Conservation (phyloP, 169 alveolate genomes). For the Eimeria sp. region DNA sequence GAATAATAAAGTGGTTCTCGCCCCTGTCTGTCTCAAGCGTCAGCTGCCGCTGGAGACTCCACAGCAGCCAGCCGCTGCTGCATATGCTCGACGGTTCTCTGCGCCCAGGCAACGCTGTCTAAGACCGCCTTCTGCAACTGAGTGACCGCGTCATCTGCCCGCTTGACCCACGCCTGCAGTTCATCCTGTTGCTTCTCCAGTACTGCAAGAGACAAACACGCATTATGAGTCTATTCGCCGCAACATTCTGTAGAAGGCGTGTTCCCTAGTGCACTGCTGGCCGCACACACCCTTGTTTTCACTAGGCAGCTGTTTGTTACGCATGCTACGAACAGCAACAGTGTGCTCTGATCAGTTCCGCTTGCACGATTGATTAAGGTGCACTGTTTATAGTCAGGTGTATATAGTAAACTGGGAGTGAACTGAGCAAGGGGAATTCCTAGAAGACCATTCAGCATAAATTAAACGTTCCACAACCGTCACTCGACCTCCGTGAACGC, state of each 20-base stretch:
- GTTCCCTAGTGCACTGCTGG: background rate
- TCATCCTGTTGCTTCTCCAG: constrained; percentile 80
- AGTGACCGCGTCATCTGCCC: constrained; percentile 73
- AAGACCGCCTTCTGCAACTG: constrained; percentile 72
- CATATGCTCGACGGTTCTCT: constrained; percentile 58
- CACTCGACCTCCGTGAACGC: background rate
- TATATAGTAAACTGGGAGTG: too few relatives aligned
- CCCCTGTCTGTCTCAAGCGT: background rate
- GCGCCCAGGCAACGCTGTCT: constrained; percentile 77
- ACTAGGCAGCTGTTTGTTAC: too few relatives aligned
- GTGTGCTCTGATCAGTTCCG: background rate
- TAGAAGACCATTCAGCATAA: too few relatives aligned
- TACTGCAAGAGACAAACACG: constrained; percentile 32
- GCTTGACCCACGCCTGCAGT: constrained; percentile 51
- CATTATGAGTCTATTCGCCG: background rate
- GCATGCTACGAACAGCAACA: background rate
- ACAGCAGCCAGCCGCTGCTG: constrained; percentile 77
- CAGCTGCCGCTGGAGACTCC: background rate
- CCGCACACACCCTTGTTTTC: background rate
- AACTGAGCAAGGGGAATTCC: too few relatives aligned
- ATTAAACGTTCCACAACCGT: background rate
- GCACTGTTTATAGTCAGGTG: too few relatives aligned
- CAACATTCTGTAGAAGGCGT: background rate
- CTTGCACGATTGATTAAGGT: background rate
- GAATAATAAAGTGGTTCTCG: background rate